phyloP scores from a whole-genome alignment of 352 stramenopile species.

The Thraustochytrium striatum region DNA sequence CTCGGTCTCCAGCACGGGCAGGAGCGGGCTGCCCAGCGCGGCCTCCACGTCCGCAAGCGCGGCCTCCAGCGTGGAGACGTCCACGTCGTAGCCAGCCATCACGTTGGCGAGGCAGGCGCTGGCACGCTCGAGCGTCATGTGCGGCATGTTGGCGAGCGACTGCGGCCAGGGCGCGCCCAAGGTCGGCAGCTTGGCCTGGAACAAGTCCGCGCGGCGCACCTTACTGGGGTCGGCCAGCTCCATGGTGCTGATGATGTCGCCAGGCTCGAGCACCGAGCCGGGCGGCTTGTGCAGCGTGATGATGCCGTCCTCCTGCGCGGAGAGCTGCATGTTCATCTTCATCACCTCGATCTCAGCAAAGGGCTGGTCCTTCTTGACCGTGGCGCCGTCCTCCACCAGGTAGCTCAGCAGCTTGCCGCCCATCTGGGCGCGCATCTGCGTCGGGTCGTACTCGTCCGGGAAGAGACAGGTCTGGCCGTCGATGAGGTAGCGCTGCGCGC shows the following conservation, averaged over 20 bases:
- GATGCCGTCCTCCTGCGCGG: slow-evolving; percentile 90
- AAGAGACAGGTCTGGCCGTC: slow-evolving; percentile 94
- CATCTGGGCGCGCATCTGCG: slow-evolving; percentile 92
- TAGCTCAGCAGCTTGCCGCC: slow-evolving; percentile 98
- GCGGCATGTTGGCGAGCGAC: slow-evolving; percentile 56
- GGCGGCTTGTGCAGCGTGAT: slow-evolving; percentile 92
- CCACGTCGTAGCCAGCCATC: slow-evolving; percentile 86
- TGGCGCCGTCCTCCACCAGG: slow-evolving; percentile 90
- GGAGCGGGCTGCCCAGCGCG: slow-evolving; percentile 62
- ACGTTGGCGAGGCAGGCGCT: slow-evolving; percentile 80
- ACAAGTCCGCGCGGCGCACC: slow-evolving; percentile 86
- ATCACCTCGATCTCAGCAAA: slow-evolving; percentile 97
- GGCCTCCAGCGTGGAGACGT: slow-evolving; percentile 66
- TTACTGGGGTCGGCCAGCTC: slow-evolving; percentile 95
- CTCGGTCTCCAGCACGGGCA: slow-evolving; percentile 89
- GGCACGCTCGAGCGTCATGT: slow-evolving; percentile 68
- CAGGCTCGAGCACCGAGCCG: slow-evolving; percentile 86
- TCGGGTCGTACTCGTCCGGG: slow-evolving; percentile 98
- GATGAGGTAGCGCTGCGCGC: slow-evolving; percentile 81
- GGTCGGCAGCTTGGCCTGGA: slow-evolving; percentile 70
- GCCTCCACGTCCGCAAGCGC: slow-evolving; percentile 76
- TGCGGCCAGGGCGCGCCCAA: slow-evolving; percentile 54
- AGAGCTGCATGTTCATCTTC: slow-evolving; percentile 99
- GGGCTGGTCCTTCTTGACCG: slow-evolving; percentile 71
- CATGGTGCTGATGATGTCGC: slow-evolving; percentile 93